Evolutionary conservation across 306 rosid genomes (phyloP).

Genomic region (Neltuma alba): DNA sequence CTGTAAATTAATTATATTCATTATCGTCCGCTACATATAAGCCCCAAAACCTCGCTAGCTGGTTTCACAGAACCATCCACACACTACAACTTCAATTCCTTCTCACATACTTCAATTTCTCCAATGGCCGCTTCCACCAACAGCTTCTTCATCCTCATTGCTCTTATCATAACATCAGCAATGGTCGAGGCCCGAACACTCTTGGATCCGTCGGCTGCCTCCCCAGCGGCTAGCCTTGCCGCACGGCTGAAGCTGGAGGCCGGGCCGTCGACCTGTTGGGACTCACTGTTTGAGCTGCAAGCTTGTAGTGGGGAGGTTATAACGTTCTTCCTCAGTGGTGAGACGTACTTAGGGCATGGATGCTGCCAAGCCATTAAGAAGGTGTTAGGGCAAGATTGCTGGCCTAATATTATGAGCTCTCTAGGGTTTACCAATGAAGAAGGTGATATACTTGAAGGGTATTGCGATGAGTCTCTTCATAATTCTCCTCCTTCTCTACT

Average conservation of each 20-base stretch:
- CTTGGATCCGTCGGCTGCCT: not conserved
- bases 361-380: conserved; percentile 58
- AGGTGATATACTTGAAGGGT: conserved; percentile 55
- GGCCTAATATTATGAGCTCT: conserved; percentile 64
- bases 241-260: conserved; percentile 53
- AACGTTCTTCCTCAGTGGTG: conserved; percentile 61
- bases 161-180: not conserved
- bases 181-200: not conserved
- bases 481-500: conserved; percentile 30
- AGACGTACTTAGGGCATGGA: conserved; percentile 53
- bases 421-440: conserved; percentile 66
- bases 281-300: conserved; percentile 55
- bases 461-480: conserved; percentile 46
- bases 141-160: not conserved
- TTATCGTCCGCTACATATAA: not conserved
- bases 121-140: conserved; percentile 23
- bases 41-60: not conserved
- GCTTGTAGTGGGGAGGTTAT: conserved; percentile 64
- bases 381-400: conserved; percentile 59
- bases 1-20: not conserved
- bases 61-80: not conserved
- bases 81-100: not conserved
- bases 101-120: no score
- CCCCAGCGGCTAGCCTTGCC: not conserved
- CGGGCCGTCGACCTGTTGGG: conserved; percentile 60